These are phyloP conservation scores for Aspergillus ibericus DNA, from an alignment of 2,329 filamentous ascomycete genomes.

Conservation along the genomic window DNA sequence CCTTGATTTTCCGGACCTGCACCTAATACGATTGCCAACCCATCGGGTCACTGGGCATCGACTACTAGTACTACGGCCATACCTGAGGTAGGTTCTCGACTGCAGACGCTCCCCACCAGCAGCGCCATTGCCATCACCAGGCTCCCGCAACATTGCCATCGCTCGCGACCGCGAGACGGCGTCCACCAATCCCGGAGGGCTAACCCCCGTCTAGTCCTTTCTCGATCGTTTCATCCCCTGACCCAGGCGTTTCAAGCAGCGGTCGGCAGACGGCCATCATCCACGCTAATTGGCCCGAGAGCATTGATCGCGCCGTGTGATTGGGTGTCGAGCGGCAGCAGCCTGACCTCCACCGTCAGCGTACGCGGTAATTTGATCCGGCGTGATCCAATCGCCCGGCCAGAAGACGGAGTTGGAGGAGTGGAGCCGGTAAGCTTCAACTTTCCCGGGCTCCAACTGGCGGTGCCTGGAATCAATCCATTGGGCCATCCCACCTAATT, in stretches of 20 bases:
- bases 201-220: slow-evolving; percentile 8
- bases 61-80: not conserved
- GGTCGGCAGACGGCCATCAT: not conserved
- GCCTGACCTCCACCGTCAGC: not conserved
- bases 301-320: not conserved
- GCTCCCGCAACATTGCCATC: not conserved
- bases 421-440: not conserved
- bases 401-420: not conserved
- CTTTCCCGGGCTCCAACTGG: too few species aligned
- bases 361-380: not conserved
- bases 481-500: not conserved
- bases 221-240: slow-evolving; percentile 13
- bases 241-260: slow-evolving; percentile 11
- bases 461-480: not conserved
- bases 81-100: not conserved
- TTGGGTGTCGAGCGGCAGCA: not conserved
- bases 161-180: not conserved
- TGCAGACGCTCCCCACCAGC: not conserved
- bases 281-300: slow-evolving; percentile 6
- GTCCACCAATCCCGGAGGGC: slow-evolving; percentile 3
- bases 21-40: too few species aligned
- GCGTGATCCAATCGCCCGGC: not conserved
- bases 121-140: not conserved
- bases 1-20: too few species aligned
- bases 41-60: not conserved